These are phyloP conservation scores for Chamaenerion angustifolium DNA, from an alignment of 345 rosid species.

Conservation along the genomic window DNA sequence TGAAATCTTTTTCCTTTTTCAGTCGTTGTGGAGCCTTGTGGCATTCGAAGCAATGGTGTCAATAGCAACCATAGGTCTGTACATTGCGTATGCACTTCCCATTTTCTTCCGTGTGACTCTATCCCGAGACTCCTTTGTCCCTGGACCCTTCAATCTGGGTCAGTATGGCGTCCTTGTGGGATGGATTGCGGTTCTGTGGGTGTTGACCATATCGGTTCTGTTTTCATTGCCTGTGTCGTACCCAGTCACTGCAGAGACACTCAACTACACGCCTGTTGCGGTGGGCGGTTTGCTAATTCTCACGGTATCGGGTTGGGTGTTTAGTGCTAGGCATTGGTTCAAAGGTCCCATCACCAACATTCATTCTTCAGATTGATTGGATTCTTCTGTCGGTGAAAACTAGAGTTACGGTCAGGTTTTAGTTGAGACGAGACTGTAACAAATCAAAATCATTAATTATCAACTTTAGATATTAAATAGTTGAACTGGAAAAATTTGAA, in stretches of 20 bases:
- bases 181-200: conserved; percentile 89
- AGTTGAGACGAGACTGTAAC: too few relatives aligned
- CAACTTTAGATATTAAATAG: too few relatives aligned
- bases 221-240: conserved; percentile 88
- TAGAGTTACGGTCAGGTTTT: too few relatives aligned
- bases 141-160: conserved; percentile 82
- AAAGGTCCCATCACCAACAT: conserved; percentile 69
- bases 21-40: conserved; percentile 84
- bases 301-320: conserved; percentile 43
- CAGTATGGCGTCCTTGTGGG: conserved; percentile 49
- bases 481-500: too few relatives aligned
- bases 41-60: conserved; percentile 98
- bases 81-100: conserved; percentile 89
- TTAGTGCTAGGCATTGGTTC: conserved; percentile 74
- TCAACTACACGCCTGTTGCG: conserved; percentile 90
- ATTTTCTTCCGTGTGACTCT: conserved; percentile 72
- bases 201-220: conserved; percentile 69
- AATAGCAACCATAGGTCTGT: conserved; percentile 84
- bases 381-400: too few relatives aligned
- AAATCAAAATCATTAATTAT: too few relatives aligned
- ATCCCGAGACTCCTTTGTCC: conserved; percentile 54
- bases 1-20: too few relatives aligned
- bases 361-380: conserved; percentile 12
- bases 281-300: conserved; percentile 58
- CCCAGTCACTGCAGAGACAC: conserved; percentile 64